phyloP scores from a whole-genome alignment of 371 early-diverging fungal species.

The Nematocida displodere region DNA sequence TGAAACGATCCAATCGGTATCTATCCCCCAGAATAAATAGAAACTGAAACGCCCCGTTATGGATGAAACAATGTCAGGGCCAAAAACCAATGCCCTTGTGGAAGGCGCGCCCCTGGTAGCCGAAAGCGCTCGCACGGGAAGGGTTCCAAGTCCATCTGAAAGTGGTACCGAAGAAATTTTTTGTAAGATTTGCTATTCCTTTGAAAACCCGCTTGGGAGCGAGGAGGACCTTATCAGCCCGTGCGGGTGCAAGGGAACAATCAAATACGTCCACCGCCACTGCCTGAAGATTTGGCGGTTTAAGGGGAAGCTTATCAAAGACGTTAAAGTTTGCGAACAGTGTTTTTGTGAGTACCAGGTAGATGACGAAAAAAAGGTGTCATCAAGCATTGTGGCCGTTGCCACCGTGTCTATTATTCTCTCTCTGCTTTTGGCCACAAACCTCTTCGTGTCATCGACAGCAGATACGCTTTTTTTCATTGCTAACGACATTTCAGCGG shows the following conservation, averaged over 20 bases:
- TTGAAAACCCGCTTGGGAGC: constrained; percentile 55
- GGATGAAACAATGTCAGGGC: constrained; percentile 46
- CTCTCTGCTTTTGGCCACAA: constrained; percentile 33
- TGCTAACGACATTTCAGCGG: constrained; percentile 24
- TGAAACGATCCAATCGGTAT: neutral
- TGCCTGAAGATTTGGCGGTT: constrained; percentile 65
- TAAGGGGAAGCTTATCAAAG: constrained; percentile 55
- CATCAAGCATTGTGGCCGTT: constrained; percentile 12
- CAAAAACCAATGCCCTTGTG: too few relatives aligned
- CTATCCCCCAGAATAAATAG: constrained; percentile 18
- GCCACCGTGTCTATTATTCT: constrained; percentile 42
- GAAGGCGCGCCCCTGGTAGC: too few relatives aligned
- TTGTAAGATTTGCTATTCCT: constrained; percentile 65
- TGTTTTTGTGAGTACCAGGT: constrained; percentile 60
- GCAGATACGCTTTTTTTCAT: constrained; percentile 41
- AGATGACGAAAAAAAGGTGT: constrained; percentile 55
- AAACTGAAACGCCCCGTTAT: constrained; percentile 28
- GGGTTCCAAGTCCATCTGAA: neutral
- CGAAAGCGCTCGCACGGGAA: neutral
- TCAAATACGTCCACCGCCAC: constrained; percentile 64
- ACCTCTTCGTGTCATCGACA: constrained; percentile 43
- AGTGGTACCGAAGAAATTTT: constrained; percentile 11
- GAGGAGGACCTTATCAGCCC: constrained; percentile 63
- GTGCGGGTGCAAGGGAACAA: constrained; percentile 65
- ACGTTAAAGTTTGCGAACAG: constrained; percentile 64